Evolutionary conservation across 2,329 filamentous ascomycete genomes (phyloP), one percentile per base, ranked within the genome.

Genomic region (Microdochium paspali): DNA sequence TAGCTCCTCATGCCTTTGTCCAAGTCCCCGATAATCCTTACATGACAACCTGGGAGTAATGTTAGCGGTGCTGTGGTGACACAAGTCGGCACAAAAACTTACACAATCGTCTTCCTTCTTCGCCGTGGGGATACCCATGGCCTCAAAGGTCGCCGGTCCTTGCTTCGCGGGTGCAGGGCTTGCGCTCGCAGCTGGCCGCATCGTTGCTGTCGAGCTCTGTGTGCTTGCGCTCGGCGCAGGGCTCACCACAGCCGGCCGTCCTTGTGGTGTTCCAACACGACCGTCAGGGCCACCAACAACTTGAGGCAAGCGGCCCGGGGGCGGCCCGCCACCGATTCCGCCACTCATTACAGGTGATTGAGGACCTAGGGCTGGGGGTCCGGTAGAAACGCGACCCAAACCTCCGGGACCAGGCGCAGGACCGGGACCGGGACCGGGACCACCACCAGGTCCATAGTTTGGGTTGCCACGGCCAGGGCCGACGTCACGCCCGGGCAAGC

Each of bases 101-200:
- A 96, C 90, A 72, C 91, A 98, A 67, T 97, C 90, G 55, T 80
- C 79, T n/a, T 95, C 87, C 51, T 84, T 78, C 66, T 93, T 90
- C 44, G 76, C 82, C 58, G 83, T 78, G 6, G 90, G 88, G 57
- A 98, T 91, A 32, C 93, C 93, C 93, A 98, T 98, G 62, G 94
- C 90, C 62, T 96, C 91, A 64, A 98, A 98, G 0, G 93, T 97
- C 58, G 93, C 88, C 1, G 93, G 91, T 10, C 91, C 93, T 61
- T 90, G 87, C 52, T 68, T 63, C 20, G 67, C 59, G 6, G 69
- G 66, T 21, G 35, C 18, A 20, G 35, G 18, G 15, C 63, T 28
- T 7, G 7, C 56, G 7, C 66, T 63, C n/a, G 66, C 64, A 40
- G 65, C 56, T n/a, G 60, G 56, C 21, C 55, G 47, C 54, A 40